phyloP scores from a whole-genome alignment of 129 eudicot genomes.

The Artemisia annua region DNA sequence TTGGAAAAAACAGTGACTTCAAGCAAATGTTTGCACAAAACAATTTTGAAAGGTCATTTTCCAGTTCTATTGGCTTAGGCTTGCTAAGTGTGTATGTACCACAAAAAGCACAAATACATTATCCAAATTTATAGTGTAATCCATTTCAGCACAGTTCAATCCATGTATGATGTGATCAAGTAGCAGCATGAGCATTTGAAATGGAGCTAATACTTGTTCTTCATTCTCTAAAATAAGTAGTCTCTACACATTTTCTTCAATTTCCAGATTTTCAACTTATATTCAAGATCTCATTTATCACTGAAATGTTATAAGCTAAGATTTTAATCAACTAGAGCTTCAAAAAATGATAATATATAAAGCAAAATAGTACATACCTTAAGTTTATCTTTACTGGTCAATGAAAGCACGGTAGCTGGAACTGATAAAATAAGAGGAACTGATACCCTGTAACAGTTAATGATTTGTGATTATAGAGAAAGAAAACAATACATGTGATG shows the following conservation, averaged over 20 bases:
- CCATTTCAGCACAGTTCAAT: slow-evolving; percentile 7
- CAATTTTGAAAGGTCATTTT: too few relatives aligned
- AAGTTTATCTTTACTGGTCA: slow-evolving; percentile 63
- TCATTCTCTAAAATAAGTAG: not conserved
- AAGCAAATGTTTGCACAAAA: too few relatives aligned
- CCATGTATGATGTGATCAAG: slow-evolving; percentile 4
- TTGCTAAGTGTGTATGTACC: too few relatives aligned
- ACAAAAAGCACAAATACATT: not conserved
- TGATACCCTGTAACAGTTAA: slow-evolving; percentile 57
- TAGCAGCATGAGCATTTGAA: not conserved
- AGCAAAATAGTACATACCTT: slow-evolving; percentile 52
- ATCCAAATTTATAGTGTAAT: not conserved
- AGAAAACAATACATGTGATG: not conserved
- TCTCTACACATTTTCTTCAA: not conserved
- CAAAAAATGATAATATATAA: not conserved
- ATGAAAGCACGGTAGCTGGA: slow-evolving; percentile 82
- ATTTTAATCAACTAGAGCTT: not conserved
- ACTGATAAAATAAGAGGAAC: slow-evolving; percentile 79
- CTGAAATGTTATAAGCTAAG: not conserved
- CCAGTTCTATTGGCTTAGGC: too few relatives aligned
- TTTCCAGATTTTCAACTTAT: not conserved
- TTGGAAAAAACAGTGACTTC: not conserved
- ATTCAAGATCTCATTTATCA: slow-evolving; percentile 2
- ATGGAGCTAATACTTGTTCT: not conserved
- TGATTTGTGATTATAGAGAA: not conserved